These are phyloP conservation scores for Neonectria coccinea DNA, from an alignment of 2,329 filamentous ascomycete species.

Conservation along the genomic window DNA sequence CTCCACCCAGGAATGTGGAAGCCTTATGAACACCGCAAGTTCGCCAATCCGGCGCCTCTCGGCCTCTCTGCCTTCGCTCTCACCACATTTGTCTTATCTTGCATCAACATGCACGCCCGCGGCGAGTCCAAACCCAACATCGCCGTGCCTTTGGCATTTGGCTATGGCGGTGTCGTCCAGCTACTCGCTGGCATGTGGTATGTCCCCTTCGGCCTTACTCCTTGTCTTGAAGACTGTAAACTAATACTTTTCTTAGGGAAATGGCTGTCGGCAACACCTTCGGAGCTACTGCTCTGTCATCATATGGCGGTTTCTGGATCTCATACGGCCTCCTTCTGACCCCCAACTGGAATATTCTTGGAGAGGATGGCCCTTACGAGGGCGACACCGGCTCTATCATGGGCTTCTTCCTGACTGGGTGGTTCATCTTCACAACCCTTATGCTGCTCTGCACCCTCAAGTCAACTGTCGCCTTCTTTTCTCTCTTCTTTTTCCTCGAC, in stretches of 20 bases:
- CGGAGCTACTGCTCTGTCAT: slow-evolving; percentile 83
- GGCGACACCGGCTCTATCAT: slow-evolving; percentile 66
- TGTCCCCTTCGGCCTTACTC: slow-evolving; percentile 46
- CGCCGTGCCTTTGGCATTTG: slow-evolving; percentile 76
- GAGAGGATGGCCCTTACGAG: slow-evolving; percentile 58
- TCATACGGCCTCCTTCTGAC: slow-evolving; percentile 78
- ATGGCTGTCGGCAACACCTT: slow-evolving; percentile 91
- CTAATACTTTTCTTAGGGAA: slow-evolving; percentile 67
- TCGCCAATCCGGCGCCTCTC: slow-evolving; percentile 83
- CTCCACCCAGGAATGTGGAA: slow-evolving; percentile 78
- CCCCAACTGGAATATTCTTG: slow-evolving; percentile 71
- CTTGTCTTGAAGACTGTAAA: background rate
- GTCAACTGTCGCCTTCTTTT: slow-evolving; percentile 82
- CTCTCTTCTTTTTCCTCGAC: slow-evolving; percentile 82
- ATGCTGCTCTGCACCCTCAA: slow-evolving; percentile 79
- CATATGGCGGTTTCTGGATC: slow-evolving; percentile 89
- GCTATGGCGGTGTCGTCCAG: slow-evolving; percentile 80
- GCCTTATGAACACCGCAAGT: slow-evolving; percentile 74
- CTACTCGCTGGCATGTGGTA: slow-evolving; percentile 89
- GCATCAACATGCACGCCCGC: slow-evolving; percentile 76
- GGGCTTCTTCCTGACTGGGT: slow-evolving; percentile 80
- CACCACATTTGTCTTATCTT: slow-evolving; percentile 83
- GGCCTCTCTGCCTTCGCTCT: slow-evolving; percentile 84
- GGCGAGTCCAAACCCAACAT: slow-evolving; percentile 72
- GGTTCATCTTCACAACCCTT: slow-evolving; percentile 88